Evolutionary conservation across 345 rosid genomes (phyloP).

Genomic region (Dovyalis caffra): DNA sequence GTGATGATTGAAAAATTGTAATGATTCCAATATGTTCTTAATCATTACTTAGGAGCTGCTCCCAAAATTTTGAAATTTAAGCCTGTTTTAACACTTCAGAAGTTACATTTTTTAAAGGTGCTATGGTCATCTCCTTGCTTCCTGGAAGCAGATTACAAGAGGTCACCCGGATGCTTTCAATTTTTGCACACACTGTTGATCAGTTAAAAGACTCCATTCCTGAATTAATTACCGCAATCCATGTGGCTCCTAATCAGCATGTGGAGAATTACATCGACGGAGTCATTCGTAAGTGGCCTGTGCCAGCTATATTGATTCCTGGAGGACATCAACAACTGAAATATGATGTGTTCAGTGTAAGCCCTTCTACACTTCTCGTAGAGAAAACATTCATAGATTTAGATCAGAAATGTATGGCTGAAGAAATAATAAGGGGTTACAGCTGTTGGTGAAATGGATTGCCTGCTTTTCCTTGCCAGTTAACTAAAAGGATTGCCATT

Average conservation of each 20-base stretch:
- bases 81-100: conserved; percentile 1
- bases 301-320: conserved; percentile 62
- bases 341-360: conserved; percentile 74
- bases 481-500: background rate
- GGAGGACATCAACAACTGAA: conserved; percentile 62
- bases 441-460: background rate
- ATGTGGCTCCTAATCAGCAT: conserved; percentile 71
- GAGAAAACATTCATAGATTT: background rate
- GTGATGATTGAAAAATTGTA: background rate
- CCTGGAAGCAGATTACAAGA: conserved; percentile 98
- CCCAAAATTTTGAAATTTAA: background rate
- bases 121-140: conserved; percentile 61
- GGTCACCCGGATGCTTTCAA: conserved; percentile 82
- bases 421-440: background rate
- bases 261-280: conserved; percentile 52
- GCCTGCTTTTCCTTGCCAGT: background rate
- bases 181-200: conserved; percentile 53
- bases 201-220: conserved; percentile 50
- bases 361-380: conserved; percentile 23
- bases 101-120: conserved; percentile 44
- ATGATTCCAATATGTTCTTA: background rate
- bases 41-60: background rate
- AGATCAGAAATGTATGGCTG: background rate
- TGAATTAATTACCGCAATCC: conserved; percentile 53
- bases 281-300: conserved; percentile 63